Conservation (phyloP, 257 asterid species). For the Linderniella brevidens region DNA sequence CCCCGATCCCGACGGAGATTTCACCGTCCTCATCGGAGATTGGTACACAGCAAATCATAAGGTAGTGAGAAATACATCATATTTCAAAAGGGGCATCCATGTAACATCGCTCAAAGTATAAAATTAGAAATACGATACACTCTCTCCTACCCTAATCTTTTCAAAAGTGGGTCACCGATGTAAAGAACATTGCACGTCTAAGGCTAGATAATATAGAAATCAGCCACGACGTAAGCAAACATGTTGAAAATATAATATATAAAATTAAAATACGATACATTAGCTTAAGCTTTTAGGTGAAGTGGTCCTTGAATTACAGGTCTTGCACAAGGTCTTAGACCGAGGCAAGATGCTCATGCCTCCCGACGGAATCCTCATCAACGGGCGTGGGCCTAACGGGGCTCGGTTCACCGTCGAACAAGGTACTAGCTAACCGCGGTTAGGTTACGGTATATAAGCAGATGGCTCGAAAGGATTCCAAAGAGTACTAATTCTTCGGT, state of each 20-base stretch:
- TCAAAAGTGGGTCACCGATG: too few relatives aligned
- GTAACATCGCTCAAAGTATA: too few relatives aligned
- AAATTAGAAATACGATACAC: too few relatives aligned
- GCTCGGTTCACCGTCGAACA: slow-evolving; percentile 26
- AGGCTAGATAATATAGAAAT: too few relatives aligned
- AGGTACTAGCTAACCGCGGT: slow-evolving; percentile 12
- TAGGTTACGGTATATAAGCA: too few relatives aligned
- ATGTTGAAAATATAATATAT: too few relatives aligned
- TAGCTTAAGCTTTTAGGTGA: too few relatives aligned
- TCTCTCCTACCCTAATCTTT: too few relatives aligned
- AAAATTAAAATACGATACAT: too few relatives aligned
- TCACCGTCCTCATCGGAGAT: slow-evolving; percentile 42
- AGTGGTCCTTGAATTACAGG: slow-evolving; percentile 11
- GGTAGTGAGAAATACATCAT: slow-evolving; percentile 13
- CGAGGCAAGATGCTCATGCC: slow-evolving; percentile 22
- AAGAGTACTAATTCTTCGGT: neutral
- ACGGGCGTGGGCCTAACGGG: slow-evolving; percentile 28
- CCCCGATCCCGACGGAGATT: slow-evolving; percentile 37
- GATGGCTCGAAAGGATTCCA: too few relatives aligned
- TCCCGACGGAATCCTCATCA: slow-evolving; percentile 48
- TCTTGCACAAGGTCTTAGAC: slow-evolving; percentile 25
- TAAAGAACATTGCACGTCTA: too few relatives aligned
- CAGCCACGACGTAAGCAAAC: too few relatives aligned
- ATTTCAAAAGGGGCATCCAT: neutral
- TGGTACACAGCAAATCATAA: slow-evolving; percentile 46